These are phyloP conservation scores for Penicillium cosmopolitanum DNA, from an alignment of 495 filamentous ascomycete genomes.

Conservation along the genomic window DNA sequence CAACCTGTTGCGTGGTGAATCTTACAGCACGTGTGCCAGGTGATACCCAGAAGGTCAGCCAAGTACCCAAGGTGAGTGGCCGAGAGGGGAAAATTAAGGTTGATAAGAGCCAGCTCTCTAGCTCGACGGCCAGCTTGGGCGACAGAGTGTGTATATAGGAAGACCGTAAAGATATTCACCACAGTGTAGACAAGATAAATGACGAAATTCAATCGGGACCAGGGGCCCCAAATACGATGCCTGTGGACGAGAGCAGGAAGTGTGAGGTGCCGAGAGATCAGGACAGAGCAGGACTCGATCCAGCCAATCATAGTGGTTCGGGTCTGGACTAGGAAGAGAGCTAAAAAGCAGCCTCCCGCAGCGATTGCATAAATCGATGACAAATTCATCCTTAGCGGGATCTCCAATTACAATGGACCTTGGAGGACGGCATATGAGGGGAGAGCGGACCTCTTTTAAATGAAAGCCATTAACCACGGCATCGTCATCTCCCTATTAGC, in stretches of 20 bases:
- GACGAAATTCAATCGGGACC: background rate
- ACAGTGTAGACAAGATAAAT: background rate
- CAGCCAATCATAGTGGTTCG: conserved; percentile 6
- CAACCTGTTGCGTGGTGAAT: conserved; percentile 29
- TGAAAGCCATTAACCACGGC: no score
- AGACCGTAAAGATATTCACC: background rate
- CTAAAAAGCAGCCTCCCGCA: background rate
- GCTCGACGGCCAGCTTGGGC: conserved; percentile 16
- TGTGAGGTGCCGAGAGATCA: background rate
- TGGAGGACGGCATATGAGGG: no score
- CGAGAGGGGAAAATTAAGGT: conserved; percentile 26
- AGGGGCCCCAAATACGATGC: background rate
- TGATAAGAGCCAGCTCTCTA: conserved; percentile 26
- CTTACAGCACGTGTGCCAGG: conserved; percentile 17
- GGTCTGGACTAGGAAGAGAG: background rate
- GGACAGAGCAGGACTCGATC: conserved; percentile 2
- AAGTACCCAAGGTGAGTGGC: conserved; percentile 30
- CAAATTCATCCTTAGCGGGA: background rate
- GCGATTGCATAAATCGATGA: conserved; percentile 1
- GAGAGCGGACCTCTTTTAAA: no score
- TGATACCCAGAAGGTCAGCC: conserved; percentile 28
- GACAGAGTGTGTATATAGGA: background rate
- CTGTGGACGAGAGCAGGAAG: background rate
- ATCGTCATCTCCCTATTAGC: no score
- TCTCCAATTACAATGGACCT: no score